Percentiles rank a stretch among this genome's conserved stretches.
Evolutionary conservation across 441 rosid species (phyloP).

Genomic region (Macaranga tanarius): DNA sequence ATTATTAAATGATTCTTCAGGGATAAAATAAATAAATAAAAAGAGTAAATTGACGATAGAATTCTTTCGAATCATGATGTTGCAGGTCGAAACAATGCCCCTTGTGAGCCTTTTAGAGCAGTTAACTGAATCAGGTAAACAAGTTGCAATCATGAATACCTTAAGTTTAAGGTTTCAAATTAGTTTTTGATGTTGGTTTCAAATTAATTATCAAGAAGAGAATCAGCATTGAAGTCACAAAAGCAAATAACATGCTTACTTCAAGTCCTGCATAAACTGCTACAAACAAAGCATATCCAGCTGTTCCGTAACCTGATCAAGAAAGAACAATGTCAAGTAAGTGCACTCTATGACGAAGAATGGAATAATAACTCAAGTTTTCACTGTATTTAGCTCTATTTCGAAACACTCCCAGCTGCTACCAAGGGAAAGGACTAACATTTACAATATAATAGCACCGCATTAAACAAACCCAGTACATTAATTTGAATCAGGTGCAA

Average conservation of each 20-base stretch:
- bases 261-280: constrained; percentile 92
- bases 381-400: neutral
- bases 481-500: neutral
- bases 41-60: neutral
- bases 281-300: constrained; percentile 90
- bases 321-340: constrained; percentile 18
- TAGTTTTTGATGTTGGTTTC: too few relatives aligned
- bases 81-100: neutral
- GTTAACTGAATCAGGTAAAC: neutral
- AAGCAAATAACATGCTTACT: constrained; percentile 41
- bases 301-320: constrained; percentile 77
- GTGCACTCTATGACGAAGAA: constrained; percentile 2
- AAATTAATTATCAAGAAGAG: neutral
- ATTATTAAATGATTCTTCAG: neutral
- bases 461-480: neutral
- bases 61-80: neutral
- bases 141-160: neutral
- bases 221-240: constrained; percentile 9
- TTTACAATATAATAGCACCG: neutral
- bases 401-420: neutral
- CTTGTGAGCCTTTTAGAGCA: neutral
- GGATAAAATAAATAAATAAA: neutral
- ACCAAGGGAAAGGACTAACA: neutral
- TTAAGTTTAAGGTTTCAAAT: too few relatives aligned
- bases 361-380: neutral